phyloP scores from a whole-genome alignment of 2,329 filamentous ascomycete species.

The Ramularia collo-cygni region DNA sequence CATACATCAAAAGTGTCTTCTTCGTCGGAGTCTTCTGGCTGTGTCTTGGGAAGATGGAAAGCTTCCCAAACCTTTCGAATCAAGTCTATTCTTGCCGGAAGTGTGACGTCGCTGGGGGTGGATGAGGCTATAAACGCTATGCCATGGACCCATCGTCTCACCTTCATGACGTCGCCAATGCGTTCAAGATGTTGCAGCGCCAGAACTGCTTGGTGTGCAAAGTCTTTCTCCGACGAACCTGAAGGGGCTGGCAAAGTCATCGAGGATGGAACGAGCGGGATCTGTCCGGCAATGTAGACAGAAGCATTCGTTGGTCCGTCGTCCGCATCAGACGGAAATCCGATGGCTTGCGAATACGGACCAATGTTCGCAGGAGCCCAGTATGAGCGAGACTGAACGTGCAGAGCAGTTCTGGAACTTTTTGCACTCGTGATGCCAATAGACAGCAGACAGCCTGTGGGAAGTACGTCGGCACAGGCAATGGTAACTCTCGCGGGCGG shows the following conservation, averaged over 20 bases:
- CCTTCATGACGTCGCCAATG: constrained; percentile 64
- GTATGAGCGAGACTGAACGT: constrained; percentile 90
- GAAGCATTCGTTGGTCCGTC: constrained; percentile 23
- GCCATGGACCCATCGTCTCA: constrained; percentile 67
- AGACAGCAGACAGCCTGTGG: constrained; percentile 54
- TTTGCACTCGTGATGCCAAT: constrained; percentile 42
- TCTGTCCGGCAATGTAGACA: constrained; percentile 79
- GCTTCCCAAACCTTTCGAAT: constrained; percentile 39
- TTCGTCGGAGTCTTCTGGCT: constrained; percentile 41
- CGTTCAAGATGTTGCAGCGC: constrained; percentile 86
- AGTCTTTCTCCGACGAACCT: constrained; percentile 3
- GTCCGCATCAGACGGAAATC: constrained; percentile 34
- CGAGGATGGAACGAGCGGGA: constrained; percentile 72
- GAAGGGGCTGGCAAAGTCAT: constrained; percentile 53
- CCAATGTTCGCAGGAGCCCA: constrained; percentile 98
- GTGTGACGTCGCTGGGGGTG: constrained; percentile 31
- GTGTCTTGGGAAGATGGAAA: constrained; percentile 17
- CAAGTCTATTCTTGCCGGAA: constrained; percentile 5
- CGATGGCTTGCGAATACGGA: constrained; percentile 86
- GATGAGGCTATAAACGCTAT: constrained; percentile 62
- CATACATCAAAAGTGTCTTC: constrained; percentile 57
- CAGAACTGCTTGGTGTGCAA: constrained; percentile 55
- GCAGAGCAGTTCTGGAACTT: constrained; percentile 49
- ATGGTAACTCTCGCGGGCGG: constrained; percentile 82
- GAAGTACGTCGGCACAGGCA: constrained; percentile 63